These are phyloP conservation scores for Tremellales sp. DNA, from an alignment of 1,284 basidiomycete genomes.

Conservation along the genomic window DNA sequence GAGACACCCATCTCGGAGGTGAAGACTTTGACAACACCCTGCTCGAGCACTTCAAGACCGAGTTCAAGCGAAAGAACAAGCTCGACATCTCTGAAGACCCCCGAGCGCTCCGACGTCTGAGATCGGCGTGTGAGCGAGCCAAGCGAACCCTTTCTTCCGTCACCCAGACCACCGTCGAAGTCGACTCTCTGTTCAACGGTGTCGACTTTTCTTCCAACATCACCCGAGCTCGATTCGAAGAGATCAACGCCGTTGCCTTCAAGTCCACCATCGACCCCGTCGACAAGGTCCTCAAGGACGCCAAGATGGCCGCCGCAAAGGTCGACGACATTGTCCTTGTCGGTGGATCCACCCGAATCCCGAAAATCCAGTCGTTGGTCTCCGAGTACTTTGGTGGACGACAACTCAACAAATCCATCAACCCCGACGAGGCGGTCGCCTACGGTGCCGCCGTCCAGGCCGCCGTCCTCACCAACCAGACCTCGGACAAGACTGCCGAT, in stretches of 20 bases:
- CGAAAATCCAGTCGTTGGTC: slow-evolving; percentile 96
- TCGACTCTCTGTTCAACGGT: slow-evolving; percentile 94
- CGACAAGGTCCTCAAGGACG: slow-evolving; percentile 97
- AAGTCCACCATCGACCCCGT: slow-evolving; percentile 97
- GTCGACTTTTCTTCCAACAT: slow-evolving; percentile 90
- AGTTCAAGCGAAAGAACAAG: slow-evolving; percentile 68
- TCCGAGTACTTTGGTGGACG: slow-evolving; percentile 98
- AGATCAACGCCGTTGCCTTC: slow-evolving; percentile 92
- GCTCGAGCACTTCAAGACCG: slow-evolving; percentile 72
- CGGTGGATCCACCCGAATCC: slow-evolving; percentile 99
- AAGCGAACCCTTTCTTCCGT: slow-evolving; percentile 98
- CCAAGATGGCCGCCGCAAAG: slow-evolving; percentile 95
- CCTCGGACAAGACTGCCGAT: slow-evolving; percentile 92
- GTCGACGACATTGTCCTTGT: slow-evolving; percentile 99
- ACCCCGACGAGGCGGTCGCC: slow-evolving; percentile 91
- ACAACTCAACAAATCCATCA: slow-evolving; percentile 97
- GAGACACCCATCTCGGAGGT: slow-evolving; percentile 98
- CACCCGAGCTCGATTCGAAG: slow-evolving; percentile 98
- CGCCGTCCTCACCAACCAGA: slow-evolving; percentile 91
- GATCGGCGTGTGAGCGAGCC: slow-evolving; percentile 97
- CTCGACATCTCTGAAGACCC: slow-evolving; percentile 93
- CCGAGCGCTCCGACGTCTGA: slow-evolving; percentile 90
- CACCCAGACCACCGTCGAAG: slow-evolving; percentile 97
- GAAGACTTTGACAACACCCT: slow-evolving; percentile 99
- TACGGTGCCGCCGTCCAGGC: slow-evolving; percentile 97